These are phyloP conservation scores for Vanderwaltozyma yarrowii DNA, from an alignment of 805 yeast species.

Conservation along the genomic window DNA sequence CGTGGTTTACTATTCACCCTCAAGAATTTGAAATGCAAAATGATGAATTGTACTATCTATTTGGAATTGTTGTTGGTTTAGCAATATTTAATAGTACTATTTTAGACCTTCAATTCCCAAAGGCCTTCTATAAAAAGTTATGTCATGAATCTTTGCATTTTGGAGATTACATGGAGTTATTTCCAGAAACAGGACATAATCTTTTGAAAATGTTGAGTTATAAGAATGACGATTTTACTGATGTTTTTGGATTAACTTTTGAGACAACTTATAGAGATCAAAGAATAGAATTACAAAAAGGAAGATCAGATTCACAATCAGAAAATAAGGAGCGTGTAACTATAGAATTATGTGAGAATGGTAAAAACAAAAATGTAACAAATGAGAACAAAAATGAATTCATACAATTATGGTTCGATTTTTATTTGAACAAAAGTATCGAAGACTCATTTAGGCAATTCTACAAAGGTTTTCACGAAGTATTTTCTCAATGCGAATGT, in stretches of 20 bases:
- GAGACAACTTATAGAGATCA: constrained; percentile 44
- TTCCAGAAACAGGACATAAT: constrained; percentile 55
- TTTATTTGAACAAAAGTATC: constrained; percentile 48
- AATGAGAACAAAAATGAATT: constrained; percentile 47
- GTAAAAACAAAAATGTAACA: constrained; percentile 46
- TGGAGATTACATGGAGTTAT: constrained; percentile 56
- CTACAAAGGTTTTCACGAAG: constrained; percentile 59
- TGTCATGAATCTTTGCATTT: constrained; percentile 44
- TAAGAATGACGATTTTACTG: constrained; percentile 36
- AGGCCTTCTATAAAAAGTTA: constrained; percentile 65
- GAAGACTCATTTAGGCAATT: constrained; percentile 46
- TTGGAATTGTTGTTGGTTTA: constrained; percentile 81
- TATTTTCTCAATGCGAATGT: constrained; percentile 66
- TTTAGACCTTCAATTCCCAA: constrained; percentile 69
- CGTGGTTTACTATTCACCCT: constrained; percentile 59
- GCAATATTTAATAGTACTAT: constrained; percentile 89
- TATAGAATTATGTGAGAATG: constrained; percentile 47
- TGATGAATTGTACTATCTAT: constrained; percentile 54
- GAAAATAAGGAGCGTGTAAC: constrained; percentile 17
- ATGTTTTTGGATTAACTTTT: constrained; percentile 46
- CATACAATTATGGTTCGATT: constrained; percentile 52
- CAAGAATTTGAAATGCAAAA: constrained; percentile 16
- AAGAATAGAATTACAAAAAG: background rate
- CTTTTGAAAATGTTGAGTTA: constrained; percentile 38
- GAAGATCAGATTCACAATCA: background rate